A percentile compares a stretch with the other conserved stretches of the same genome.
Conservation (phyloP, 192 early-diverging fungal species). For the Umbelopsis ramanniana region DNA sequence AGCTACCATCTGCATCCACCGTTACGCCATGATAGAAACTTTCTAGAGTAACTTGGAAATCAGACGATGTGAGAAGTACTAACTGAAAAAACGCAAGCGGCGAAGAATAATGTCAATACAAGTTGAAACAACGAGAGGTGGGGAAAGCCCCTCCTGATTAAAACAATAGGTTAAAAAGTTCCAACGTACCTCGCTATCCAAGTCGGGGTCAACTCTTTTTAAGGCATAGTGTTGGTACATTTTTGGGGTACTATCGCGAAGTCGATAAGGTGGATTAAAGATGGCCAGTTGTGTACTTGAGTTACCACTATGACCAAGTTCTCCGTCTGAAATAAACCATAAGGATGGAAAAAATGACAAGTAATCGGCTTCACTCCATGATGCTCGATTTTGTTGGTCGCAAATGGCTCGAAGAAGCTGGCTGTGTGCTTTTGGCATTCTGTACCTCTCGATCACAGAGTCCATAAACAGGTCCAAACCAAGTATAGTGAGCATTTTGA, state of each 20-base stretch:
- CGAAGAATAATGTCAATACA: background rate
- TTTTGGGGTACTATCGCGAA: conserved; percentile 23
- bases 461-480: conserved; percentile 1
- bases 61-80: conserved; percentile 17
- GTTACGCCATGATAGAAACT: conserved; percentile 28
- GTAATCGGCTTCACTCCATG: conserved; percentile 11
- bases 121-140: background rate
- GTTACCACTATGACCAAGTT: background rate
- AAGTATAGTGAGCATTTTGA: conserved; percentile 9
- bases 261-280: conserved; percentile 37
- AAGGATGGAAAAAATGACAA: conserved; percentile 4
- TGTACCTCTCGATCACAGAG: background rate
- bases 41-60: conserved; percentile 21
- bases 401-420: conserved; percentile 9
- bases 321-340: conserved; percentile 7
- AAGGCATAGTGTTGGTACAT: conserved; percentile 34
- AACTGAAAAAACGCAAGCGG: background rate
- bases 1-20: conserved; percentile 26
- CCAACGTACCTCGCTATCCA: conserved; percentile 27
- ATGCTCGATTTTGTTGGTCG: conserved; percentile 10
- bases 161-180: conserved; percentile 17
- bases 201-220: conserved; percentile 34
- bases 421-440: background rate
- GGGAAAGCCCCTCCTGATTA: background rate
- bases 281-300: conserved; percentile 17